These are phyloP conservation scores for Venturia aucupariae DNA, from an alignment of 2,329 filamentous ascomycete species.

Conservation along the genomic window DNA sequence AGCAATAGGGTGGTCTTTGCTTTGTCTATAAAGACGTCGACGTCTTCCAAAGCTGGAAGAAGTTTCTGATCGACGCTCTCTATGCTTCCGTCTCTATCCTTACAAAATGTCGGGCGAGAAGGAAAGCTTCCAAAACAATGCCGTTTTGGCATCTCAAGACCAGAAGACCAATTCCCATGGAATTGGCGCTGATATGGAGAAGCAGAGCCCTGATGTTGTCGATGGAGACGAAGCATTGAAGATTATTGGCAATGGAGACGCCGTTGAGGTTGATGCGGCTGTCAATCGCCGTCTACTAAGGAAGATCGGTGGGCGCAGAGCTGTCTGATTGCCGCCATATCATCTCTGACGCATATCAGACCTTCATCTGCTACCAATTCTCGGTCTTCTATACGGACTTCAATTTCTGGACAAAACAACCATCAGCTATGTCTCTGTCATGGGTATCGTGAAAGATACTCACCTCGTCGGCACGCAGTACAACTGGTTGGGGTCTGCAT, in stretches of 20 bases:
- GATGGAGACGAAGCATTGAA: not conserved
- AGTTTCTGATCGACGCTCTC: not conserved
- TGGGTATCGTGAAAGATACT: slow-evolving; percentile 39
- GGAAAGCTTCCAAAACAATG: not conserved
- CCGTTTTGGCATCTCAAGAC: not conserved
- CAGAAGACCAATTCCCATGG: not conserved
- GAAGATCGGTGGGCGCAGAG: not conserved
- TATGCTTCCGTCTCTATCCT: not conserved
- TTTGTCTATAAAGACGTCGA: not conserved
- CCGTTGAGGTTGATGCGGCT: not conserved
- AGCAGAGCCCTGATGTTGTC: not conserved
- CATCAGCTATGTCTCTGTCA: slow-evolving; percentile 38
- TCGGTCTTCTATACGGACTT: not conserved
- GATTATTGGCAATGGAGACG: not conserved
- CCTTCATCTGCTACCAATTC: not conserved
- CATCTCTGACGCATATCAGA: not conserved
- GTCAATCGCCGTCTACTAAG: not conserved
- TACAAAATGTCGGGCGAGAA: not conserved
- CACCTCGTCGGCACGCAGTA: slow-evolving; percentile 42
- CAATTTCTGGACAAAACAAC: slow-evolving; percentile 6
- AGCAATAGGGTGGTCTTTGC: no score
- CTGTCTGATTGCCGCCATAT: not conserved
- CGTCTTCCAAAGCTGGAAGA: not conserved
- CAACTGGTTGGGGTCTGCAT: slow-evolving; percentile 42
- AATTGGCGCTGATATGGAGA: not conserved